Percentiles rank a stretch among this genome's conserved stretches.
These are phyloP conservation scores for Apiospora phragmitis DNA, from an alignment of 2,329 filamentous ascomycete species.

Conservation along the genomic window DNA sequence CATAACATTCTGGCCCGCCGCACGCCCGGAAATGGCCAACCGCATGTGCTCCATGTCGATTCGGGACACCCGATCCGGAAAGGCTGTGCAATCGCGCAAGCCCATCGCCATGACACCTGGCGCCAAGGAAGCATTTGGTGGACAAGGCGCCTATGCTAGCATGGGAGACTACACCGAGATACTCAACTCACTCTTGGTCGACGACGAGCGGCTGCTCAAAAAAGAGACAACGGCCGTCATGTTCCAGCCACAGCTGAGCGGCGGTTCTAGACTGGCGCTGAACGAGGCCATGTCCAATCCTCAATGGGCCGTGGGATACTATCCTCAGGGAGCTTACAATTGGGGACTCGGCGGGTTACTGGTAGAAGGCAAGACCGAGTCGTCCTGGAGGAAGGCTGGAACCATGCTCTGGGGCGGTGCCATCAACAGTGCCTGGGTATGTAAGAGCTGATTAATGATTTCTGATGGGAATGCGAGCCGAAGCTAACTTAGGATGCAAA, in stretches of 20 bases:
- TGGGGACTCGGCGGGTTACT: conserved; percentile 44
- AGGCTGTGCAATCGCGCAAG: conserved; percentile 17
- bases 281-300: conserved; percentile 29
- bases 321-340: conserved; percentile 36
- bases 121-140: conserved; percentile 31
- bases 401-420: conserved; percentile 46
- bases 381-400: conserved; percentile 36
- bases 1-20: conserved; percentile 23
- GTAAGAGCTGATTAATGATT: conserved; percentile 21
- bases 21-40: conserved; percentile 14
- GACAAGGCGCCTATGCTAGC: conserved; percentile 36
- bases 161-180: conserved; percentile 45
- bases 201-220: conserved; percentile 49
- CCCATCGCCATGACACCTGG: conserved; percentile 20
- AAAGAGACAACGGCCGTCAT: conserved; percentile 42
- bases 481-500: not conserved
- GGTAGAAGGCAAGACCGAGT: conserved; percentile 37
- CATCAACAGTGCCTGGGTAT: conserved; percentile 47
- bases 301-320: conserved; percentile 28
- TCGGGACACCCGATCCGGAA: conserved; percentile 13
- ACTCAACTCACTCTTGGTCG: conserved; percentile 44
- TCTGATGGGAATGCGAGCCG: not conserved
- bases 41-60: conserved; percentile 23
- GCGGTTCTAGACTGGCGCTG: conserved; percentile 20
- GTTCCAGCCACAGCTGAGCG: conserved; percentile 47